Evolutionary conservation across 305 asterid genomes (phyloP), one percentile per base, ranked within the genome.

Genomic region (Fraxinus platypoda): DNA sequence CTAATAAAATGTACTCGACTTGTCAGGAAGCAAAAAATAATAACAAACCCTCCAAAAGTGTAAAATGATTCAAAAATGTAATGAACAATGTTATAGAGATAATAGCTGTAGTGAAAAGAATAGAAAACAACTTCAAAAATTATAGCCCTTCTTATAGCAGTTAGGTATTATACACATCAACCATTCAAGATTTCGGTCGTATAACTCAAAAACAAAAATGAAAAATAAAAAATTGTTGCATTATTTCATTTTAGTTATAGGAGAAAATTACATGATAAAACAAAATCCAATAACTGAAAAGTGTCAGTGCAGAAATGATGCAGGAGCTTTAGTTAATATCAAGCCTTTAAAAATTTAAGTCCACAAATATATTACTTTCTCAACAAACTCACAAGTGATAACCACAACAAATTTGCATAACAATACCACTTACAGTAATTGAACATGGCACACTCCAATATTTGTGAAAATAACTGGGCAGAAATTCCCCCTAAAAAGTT

Each of bases 1-100:
- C 96, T 90, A 78, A 37, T 26, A 6, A 76, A 30, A 25, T 41
- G 57, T 74, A 74, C 54, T 12, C 21, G 21, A 83, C 70, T 68
- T 57, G 85, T 28, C 9, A 57, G 33, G 28, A 23, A 59, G 34
- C 11, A 52, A 52, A 73, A 74, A 21, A 6, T 6, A 26, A 54
- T 64, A 54, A 23, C 49, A 68, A 75, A 73, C 62, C 12, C 83
- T n/a, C 79, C 33, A 71, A n/a, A 30, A 52, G 0, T 1, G 54
- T 25, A 8, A 43, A 66, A 1, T 54, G 76, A 80, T 78, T 79
- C 73, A 25, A 25, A 34, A 66, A 2, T 25, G n/a, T 64, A 3
- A 25, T 9, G 17, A 64, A 33, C 77, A 66, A 19, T 34, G 21
- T 30, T 41, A 28, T 46, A 26, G 4, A 34, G 8, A 38, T 37